These are phyloP conservation scores for Phytopythium sindhum DNA, from an alignment of 352 stramenopile species.

Conservation along the genomic window DNA sequence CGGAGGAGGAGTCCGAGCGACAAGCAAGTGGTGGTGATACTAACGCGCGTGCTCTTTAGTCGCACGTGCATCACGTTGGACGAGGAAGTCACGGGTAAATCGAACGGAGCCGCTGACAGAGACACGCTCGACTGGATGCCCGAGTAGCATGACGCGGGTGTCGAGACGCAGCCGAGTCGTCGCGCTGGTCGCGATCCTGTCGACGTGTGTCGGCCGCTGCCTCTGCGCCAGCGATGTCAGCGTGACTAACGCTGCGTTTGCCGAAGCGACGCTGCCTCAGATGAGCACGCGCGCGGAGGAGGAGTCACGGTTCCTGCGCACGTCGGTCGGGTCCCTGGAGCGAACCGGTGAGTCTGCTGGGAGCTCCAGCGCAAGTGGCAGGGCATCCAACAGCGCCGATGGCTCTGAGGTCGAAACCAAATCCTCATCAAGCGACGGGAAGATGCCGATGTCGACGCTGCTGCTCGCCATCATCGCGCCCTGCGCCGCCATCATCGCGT, in stretches of 20 bases:
- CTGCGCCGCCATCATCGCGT: conserved; percentile 4
- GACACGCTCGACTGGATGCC: neutral
- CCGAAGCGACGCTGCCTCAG: neutral
- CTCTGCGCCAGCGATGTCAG: neutral
- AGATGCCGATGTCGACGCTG: conserved; percentile 4
- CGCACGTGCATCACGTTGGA: neutral
- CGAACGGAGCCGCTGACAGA: neutral
- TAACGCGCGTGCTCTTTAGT: neutral
- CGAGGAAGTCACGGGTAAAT: neutral
- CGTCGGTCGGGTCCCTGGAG: neutral
- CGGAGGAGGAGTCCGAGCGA: neutral
- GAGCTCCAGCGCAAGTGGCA: neutral
- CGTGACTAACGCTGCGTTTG: neutral
- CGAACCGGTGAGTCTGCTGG: neutral
- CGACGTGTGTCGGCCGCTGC: neutral
- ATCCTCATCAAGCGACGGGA: neutral
- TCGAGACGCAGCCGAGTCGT: neutral
- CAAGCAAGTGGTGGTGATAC: neutral
- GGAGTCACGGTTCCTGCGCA: neutral
- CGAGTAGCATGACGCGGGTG: neutral
- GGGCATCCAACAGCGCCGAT: neutral
- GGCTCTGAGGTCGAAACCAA: neutral
- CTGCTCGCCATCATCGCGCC: conserved; percentile 7
- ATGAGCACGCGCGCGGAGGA: neutral
- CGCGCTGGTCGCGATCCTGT: neutral